Evolutionary conservation across 208 protist species (phyloP), one percentile per base, ranked within the genome.

Genomic region (Wallacemonas rigidus): DNA sequence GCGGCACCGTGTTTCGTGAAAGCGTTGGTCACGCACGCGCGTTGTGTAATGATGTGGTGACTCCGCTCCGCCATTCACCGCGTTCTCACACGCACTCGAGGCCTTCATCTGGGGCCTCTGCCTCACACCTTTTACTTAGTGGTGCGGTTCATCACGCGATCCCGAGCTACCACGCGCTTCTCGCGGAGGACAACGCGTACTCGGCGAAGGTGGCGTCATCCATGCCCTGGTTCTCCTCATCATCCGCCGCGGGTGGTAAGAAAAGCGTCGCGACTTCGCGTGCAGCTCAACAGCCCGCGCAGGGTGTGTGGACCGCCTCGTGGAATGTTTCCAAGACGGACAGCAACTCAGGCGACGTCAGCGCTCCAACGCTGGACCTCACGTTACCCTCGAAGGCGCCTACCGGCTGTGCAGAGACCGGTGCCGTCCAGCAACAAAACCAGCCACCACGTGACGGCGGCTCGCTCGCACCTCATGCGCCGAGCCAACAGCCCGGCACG

Each of bases 151-250:
- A 50, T 50, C 43, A 35, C 70, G 56, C 60, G 11, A 5, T 53
- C 0, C 68, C 56, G 14, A 26, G 48, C 51, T 53, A 60, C 55
- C 11, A 26, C 6, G 11, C 55, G 17, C 26, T 60, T 1, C 51
- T 60, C 45, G 55, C 55, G 9, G 26, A 72, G 50, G 51, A 72
- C 36, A 39, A 72, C 14, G 8, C 40, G 39, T 55, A 72, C 38
- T 15, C 64, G 35, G 47, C 11, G 39, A 38, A 0, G 6, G 35
- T 53, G 1, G 50, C 38, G 2, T 65, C 50, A 26, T 68, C 41
- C 36, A 55, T 50, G 70, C 53, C 40, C 26, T 58, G 17, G 57
- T 8, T 65, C 11, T 39, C 26, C 8, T 44, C 54, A 17, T 14
- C 35, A 41, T 50, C 55, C 11, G 51, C 17, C 14, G 35, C 26